phyloP scores from a whole-genome alignment of 179 eudicot genomes.

The Spinacia oleracea region DNA sequence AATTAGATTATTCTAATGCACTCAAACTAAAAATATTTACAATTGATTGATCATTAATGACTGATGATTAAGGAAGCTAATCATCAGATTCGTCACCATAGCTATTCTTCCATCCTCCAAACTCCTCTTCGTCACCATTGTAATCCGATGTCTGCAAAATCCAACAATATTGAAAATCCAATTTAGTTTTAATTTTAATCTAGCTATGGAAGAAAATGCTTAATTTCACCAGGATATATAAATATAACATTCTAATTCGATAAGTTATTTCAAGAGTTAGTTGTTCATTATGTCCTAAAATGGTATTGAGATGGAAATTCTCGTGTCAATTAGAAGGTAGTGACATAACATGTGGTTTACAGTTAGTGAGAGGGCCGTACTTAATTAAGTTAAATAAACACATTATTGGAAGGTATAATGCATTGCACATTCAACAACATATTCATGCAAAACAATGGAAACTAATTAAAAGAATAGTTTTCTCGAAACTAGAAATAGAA shows the following conservation, averaged over 20 bases:
- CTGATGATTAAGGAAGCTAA: neutral
- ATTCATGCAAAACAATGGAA: neutral
- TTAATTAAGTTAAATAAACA: too few species aligned
- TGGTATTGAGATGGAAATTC: too few species aligned
- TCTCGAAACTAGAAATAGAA: neutral
- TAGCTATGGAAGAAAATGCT: neutral
- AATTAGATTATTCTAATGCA: too few species aligned
- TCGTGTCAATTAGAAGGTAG: too few species aligned
- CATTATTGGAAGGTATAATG: too few species aligned
- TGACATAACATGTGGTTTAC: too few species aligned
- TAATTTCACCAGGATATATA: too few species aligned
- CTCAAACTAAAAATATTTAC: neutral
- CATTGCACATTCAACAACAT: too few species aligned
- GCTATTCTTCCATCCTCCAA: conserved; percentile 62
- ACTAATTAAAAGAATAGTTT: neutral
- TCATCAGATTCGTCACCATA: conserved; percentile 8
- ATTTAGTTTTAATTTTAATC: neutral
- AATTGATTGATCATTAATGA: neutral
- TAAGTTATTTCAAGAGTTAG: too few species aligned
- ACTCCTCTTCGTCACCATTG: conserved; percentile 30
- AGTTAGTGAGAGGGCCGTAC: too few species aligned
- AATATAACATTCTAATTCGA: too few species aligned
- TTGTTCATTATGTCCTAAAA: too few species aligned
- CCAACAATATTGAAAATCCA: neutral
- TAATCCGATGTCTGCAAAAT: conserved; percentile 24